Evolutionary conservation across 1,284 basidiomycete genomes (phyloP), one percentile per base, ranked within the genome.

Genomic region (Schizopora paradoxa): DNA sequence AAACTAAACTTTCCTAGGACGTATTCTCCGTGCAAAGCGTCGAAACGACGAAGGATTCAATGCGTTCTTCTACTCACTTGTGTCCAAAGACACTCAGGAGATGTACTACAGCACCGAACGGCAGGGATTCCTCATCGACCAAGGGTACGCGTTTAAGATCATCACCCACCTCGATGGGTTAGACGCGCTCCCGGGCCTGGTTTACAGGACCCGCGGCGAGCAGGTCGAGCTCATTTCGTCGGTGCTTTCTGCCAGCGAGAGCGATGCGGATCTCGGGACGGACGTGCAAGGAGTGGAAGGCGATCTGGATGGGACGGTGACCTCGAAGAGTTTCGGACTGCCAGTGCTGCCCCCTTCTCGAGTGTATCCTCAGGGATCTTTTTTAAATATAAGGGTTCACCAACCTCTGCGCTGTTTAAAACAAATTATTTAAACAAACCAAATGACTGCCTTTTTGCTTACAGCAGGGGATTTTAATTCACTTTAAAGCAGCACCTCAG

Each of bases 101-200:
- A 99, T 99, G 92, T 99, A 86, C 68, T 99, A 98, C 73, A 95
- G 91, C 61, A 97, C 96, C 10, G 99, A 99, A 68, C 82, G 96
- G 16, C 96, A 99, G 64, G 93, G 98, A 59, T 99, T 99, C 71
- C 72, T 99, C 55, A 96, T 99, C 59, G 96, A 99, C 66, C 88
- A 97, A 68, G 94, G 94, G 1, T 99, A 99, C 66, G 90, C 94
- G 1, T 99, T 99, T 79, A 97, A 98, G 65, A 95, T 99, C 46
- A 99, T 99, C 66, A 99, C 96, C 6, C 91, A 96, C 58, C 79
- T 99, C 18, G 91, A 96, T 53, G 96, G 96, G 2, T 75, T 97
- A 39, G 84, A 96, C 51, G 73, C 79, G 38, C 76, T 96, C 59
- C 83, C 88, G 1, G 88, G 91, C 55, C 75, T 99, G 47, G 95